Percentiles rank a stretch among this genome's conserved stretches.
Conservation (phyloP, 306 rosid species). For the Quillaja saponaria region DNA sequence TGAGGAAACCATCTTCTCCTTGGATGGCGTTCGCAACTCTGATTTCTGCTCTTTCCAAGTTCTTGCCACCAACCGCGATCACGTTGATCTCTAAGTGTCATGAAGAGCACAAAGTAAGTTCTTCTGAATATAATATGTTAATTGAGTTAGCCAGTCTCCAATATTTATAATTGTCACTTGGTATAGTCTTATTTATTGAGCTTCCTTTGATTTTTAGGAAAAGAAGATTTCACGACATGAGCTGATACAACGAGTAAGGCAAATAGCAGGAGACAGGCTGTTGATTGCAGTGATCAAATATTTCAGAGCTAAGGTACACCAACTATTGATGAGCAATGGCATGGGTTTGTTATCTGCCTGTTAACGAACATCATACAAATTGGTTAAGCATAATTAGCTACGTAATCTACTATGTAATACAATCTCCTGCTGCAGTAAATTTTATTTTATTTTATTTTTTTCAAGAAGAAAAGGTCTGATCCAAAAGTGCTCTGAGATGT, state of each 20-base stretch:
- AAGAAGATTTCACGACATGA: constrained; percentile 57
- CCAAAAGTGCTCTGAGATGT: too few relatives aligned
- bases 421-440: too few relatives aligned
- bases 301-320: constrained; percentile 56
- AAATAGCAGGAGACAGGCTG: constrained; percentile 70
- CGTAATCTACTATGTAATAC: too few relatives aligned
- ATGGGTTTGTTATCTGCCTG: constrained; percentile 9
- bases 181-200: background rate
- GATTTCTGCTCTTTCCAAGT: constrained; percentile 58
- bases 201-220: constrained; percentile 46
- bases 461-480: too few relatives aligned
- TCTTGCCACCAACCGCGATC: constrained; percentile 47
- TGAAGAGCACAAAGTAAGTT: constrained; percentile 54
- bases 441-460: too few relatives aligned
- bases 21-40: constrained; percentile 77
- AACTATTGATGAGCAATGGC: background rate
- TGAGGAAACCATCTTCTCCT: constrained; percentile 68
- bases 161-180: constrained; percentile 1
- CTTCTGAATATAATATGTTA: constrained; percentile 9
- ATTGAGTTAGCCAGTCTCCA: background rate
- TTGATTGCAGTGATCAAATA: constrained; percentile 57
- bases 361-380: constrained; percentile 2
- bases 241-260: constrained; percentile 57
- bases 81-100: constrained; percentile 52
- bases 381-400: background rate